These are phyloP conservation scores for Dactylella cylindrospora DNA, from an alignment of 2,329 filamentous ascomycete species.

Conservation along the genomic window DNA sequence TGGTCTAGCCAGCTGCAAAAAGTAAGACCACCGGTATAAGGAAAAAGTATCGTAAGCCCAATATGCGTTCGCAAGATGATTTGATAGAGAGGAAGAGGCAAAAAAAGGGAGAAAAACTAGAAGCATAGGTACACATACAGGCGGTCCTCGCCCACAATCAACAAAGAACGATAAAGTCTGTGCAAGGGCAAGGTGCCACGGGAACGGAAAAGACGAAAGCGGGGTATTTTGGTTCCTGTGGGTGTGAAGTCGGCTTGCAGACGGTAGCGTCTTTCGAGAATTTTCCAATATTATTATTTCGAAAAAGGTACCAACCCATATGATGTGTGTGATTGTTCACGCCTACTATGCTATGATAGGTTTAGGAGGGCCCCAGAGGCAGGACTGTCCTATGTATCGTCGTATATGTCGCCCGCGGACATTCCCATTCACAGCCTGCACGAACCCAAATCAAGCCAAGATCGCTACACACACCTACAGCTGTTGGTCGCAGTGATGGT, in stretches of 20 bases:
- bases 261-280: conserved; percentile 43
- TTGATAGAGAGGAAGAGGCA: conserved; percentile 39
- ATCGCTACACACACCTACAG: too few relatives aligned
- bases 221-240: conserved; percentile 44
- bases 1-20: conserved; percentile 22
- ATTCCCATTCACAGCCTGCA: too few relatives aligned
- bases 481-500: too few relatives aligned
- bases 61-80: conserved; percentile 30
- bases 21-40: conserved; percentile 18
- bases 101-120: conserved; percentile 33
- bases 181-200: conserved; percentile 44
- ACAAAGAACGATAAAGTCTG: conserved; percentile 22
- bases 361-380: too few relatives aligned
- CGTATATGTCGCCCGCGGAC: too few relatives aligned
- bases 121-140: conserved; percentile 16
- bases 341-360: too few relatives aligned
- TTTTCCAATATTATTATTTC: conserved; percentile 45
- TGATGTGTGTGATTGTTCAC: too few relatives aligned
- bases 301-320: too few relatives aligned
- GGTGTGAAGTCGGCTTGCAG: conserved; percentile 43
- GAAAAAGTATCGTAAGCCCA: conserved; percentile 37
- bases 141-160: conserved; percentile 18
- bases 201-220: conserved; percentile 44
- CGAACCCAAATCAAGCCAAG: too few relatives aligned
- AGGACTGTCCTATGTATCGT: too few relatives aligned